These are phyloP conservation scores for Hyphopichia fennica DNA, from an alignment of 1,139 yeast species.

Conservation along the genomic window DNA sequence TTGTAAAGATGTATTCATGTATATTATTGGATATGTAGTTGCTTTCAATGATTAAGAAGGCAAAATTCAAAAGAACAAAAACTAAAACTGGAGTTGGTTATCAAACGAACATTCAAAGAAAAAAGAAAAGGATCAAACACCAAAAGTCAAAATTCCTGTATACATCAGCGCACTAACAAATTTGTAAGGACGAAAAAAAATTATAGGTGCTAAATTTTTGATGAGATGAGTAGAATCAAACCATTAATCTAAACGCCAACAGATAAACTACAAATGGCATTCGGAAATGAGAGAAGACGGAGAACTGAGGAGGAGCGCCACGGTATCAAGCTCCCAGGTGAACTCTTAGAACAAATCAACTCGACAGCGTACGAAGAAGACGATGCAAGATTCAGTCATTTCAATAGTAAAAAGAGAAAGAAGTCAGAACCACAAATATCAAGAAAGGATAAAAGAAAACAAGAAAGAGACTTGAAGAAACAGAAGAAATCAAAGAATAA, in stretches of 20 bases:
- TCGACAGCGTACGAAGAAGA: slow-evolving; percentile 42
- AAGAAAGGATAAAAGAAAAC: slow-evolving; percentile 60
- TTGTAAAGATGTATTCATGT: slow-evolving; percentile 8
- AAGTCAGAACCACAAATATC: slow-evolving; percentile 27
- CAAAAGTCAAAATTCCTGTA: background rate
- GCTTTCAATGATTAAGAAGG: background rate
- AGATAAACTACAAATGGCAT: slow-evolving; percentile 3
- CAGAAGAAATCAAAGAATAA: slow-evolving; percentile 24
- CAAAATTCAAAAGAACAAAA: background rate
- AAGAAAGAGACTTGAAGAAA: slow-evolving; percentile 53
- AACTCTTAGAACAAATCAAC: slow-evolving; percentile 63
- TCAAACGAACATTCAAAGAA: background rate
- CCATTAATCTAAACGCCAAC: background rate
- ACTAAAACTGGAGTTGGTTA: background rate
- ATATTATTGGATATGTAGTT: too few species aligned
- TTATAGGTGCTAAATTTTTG: background rate
- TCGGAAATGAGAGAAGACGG: slow-evolving; percentile 11
- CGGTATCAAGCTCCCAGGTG: slow-evolving; percentile 66
- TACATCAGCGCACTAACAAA: background rate
- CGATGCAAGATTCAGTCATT: slow-evolving; percentile 27
- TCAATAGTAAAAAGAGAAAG: slow-evolving; percentile 26
- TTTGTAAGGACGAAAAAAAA: background rate
- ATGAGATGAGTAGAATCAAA: background rate
- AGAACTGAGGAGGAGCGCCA: slow-evolving; percentile 10
- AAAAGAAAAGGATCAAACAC: too few species aligned